phyloP scores from a whole-genome alignment of 139 green algal species.

The Microglena sp. region DNA sequence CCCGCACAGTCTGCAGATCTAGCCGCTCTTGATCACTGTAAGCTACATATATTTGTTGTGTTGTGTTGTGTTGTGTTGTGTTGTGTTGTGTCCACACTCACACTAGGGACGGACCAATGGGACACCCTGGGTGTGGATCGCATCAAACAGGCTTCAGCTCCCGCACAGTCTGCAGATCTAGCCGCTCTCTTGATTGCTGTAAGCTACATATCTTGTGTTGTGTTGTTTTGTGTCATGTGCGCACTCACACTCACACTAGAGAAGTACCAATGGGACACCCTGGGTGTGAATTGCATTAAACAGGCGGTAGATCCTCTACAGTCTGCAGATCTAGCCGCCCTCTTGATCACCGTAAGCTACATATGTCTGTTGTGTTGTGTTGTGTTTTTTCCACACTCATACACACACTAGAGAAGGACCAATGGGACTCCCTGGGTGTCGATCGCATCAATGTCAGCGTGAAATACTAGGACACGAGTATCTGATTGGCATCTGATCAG shows the following conservation, averaged over 20 bases:
- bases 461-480: too few relatives aligned
- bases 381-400: too few relatives aligned
- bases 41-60: too few relatives aligned
- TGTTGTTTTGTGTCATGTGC: too few relatives aligned
- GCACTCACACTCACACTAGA: too few relatives aligned
- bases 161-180: conserved; percentile 72
- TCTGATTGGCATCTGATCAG: too few relatives aligned
- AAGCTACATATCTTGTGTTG: too few relatives aligned
- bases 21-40: too few relatives aligned
- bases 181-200: conserved; percentile 85
- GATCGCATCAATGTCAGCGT: too few relatives aligned
- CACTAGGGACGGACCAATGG: conserved; percentile 45
- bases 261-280: conserved; percentile 55
- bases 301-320: conserved; percentile 55
- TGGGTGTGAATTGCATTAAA: conserved; percentile 69
- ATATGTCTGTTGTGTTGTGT: conserved; percentile 59
- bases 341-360: conserved; percentile 88
- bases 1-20: too few relatives aligned
- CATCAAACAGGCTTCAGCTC: conserved; percentile 56
- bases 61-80: too few relatives aligned
- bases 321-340: conserved; percentile 80
- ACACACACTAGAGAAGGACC: conserved; percentile 56
- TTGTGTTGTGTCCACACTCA: too few relatives aligned
- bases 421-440: conserved; percentile 79
- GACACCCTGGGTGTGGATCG: conserved; percentile 75